Evolutionary conservation across 305 asterid genomes (phyloP), one percentile per base, ranked within the genome.

Genomic region (Euphrasia arctica): DNA sequence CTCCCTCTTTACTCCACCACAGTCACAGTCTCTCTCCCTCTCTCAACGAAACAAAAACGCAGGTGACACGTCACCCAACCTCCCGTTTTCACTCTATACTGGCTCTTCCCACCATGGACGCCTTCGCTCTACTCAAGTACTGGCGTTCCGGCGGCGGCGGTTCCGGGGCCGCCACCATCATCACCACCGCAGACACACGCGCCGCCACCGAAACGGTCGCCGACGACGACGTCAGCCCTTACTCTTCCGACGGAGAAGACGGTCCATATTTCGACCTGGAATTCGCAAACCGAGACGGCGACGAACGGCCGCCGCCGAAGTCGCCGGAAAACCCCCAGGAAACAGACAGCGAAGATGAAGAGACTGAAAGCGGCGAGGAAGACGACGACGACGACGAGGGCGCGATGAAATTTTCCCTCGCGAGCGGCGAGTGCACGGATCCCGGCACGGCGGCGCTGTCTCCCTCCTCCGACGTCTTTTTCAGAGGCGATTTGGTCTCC

Each of bases 61-160:
- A 22, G 57, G 29, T 15, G 12, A 3, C 18, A 51, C 12, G 59
- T 10, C 48, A 47, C 69, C 61, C 62, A 39, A 4, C 15, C 58
- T 48, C 27, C 9, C 48, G 12, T 58, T 34, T 34, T 66, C 15
- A 56, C 70, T 1, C 3, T 67, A 68, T 63, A 61, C 86, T 81
- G 86, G 83, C 86, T 81, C 73, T 81, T 60, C 82, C 86, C 32
- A 81, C 83, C 12, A 81, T 81, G 86, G 86, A 81, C 59, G 78
- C 78, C 63, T 81, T 81, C 81, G 78, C 80, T 61, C 59, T 78
- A 14, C 86, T 78, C 67, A 81, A 78, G 18, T 81, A 78, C 31
- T 78, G 81, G 86, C 86, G 81, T 15, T 18, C 76, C 51, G 52
- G 63, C 8, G 71, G 45, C 55, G 64, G 41, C 62, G 63, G n/a